A percentile compares a stretch with the other conserved stretches of the same genome.
phyloP scores from a whole-genome alignment of 108 stramenopile genomes.

The Stephanodiscus triporus region DNA sequence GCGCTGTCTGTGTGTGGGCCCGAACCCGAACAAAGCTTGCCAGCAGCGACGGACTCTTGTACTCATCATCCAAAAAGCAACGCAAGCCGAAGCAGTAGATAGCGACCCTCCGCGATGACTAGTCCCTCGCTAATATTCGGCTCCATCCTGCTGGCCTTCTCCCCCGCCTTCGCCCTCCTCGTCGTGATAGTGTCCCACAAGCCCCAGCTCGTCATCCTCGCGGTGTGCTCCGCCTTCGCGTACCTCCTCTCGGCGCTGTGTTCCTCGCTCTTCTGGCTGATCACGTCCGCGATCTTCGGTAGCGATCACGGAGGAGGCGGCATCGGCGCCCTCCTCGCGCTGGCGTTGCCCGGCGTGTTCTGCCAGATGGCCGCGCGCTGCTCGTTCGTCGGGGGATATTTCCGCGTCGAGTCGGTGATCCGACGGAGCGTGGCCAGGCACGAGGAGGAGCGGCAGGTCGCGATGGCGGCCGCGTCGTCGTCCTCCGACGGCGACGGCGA shows the following conservation, averaged over 20 bases:
- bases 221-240: slow-evolving; percentile 72
- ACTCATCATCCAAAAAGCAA: too few species aligned
- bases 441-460: slow-evolving; percentile 36
- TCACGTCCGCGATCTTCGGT: slow-evolving; percentile 39
- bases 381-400: slow-evolving; percentile 68
- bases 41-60: too few species aligned
- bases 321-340: slow-evolving; percentile 32
- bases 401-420: slow-evolving; percentile 76
- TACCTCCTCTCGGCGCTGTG: slow-evolving; percentile 61
- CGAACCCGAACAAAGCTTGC: too few species aligned
- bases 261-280: slow-evolving; percentile 62
- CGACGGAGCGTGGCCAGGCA: slow-evolving; percentile 60
- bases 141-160: slow-evolving; percentile 75
- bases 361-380: slow-evolving; percentile 66
- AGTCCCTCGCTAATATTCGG: slow-evolving; percentile 58
- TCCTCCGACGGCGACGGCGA: slow-evolving; percentile 12
- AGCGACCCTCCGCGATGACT: slow-evolving; percentile 34
- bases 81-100: too few species aligned
- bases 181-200: slow-evolving; percentile 66
- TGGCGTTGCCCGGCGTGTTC: slow-evolving; percentile 67
- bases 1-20: too few species aligned
- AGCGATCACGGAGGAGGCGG: neutral
- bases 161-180: slow-evolving; percentile 74
- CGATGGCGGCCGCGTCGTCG: slow-evolving; percentile 15
- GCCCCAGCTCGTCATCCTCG: slow-evolving; percentile 79